Evolutionary conservation across 2,329 filamentous ascomycete genomes (phyloP), one percentile per base, ranked within the genome.

Genomic region (Sarocladium strictum): DNA sequence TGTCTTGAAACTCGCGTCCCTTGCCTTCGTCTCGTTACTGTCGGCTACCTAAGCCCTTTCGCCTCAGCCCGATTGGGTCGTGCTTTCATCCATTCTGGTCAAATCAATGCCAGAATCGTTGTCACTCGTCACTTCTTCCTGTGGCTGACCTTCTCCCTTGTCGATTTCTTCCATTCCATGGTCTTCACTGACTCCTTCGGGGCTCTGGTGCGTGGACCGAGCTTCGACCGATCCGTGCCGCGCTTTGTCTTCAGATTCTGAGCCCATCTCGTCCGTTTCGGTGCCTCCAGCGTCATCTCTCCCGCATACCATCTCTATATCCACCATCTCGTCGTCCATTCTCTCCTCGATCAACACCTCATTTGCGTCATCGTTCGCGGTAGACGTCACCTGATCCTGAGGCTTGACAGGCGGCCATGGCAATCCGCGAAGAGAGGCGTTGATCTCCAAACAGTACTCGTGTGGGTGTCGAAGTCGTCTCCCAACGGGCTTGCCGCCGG

Each of bases 401-500:
- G 61, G 53, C 5, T 59, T 55, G 1, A 55, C 54, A 0, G 64
- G 60, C 14, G 62, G 63, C 62, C 62, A 67, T 4, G 62, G 57
- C 2, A 68, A 53, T 1, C 66, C 65, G 27, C 65, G 58, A 12
- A 68, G 37, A 27, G 64, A 54, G 24, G 66, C 65, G 41, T 72
- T 73, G 29, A 68, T 53, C 49, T 70, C 60, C 11, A 64, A 57
- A 35, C 70, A 70, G 41, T 65, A 65, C 11, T 71, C 65, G 35
- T 67, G 64, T 15, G 60, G 58, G 45, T 67, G 66, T 1, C 65
- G 59, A 4, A 71, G 63, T 11, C 66, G 61, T 1, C 67, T 61
- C 9, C 72, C 72, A 7, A 73, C 60, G 0, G 72, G 68, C 53
- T 70, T 73, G 0, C 72, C 71, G 1, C 66, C 65, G 6, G 58